Evolutionary conservation across 208 protist genomes (phyloP), one percentile per base, ranked within the genome.

Genomic region (Crithidia bombi): DNA sequence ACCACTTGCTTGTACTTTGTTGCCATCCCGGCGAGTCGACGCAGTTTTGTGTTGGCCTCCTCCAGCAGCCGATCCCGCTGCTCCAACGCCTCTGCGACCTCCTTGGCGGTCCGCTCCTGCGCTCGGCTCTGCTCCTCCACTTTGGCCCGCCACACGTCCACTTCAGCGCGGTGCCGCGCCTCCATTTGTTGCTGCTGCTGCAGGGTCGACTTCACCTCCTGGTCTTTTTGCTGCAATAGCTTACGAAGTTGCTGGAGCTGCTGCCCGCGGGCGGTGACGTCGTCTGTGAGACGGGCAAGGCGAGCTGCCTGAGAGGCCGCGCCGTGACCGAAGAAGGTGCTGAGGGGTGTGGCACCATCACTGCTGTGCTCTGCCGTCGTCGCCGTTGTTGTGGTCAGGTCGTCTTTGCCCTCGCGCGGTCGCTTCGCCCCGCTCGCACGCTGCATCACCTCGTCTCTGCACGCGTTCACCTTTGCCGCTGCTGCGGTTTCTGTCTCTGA

Each of bases 211-310:
- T 79, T 81, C 32, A 91, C 58, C 41, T 89, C 85, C 26, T 69
- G 69, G n/a, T 91, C 85, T 33, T 86, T 87, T 30, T 78, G 79
- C 21, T 86, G 77, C 10, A 93, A 64, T 10, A 87, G 74, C 43
- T 87, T 71, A 2, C 88, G 88, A 30, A 93, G 76, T 28, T 73
- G 73, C 25, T 75, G 73, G 1, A 93, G 70, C 58, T 89, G 85
- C 25, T 43, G 38, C 41, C 68, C 43, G 0, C 62, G 67, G 5
- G 49, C 50, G 17, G 70, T 59, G n/a, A 78, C 56, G 30, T 86
- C 80, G 3, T 73, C 75, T 2, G 36, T 67, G 36, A 84, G 70
- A 5, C 71, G 67, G n/a, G 73, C 63, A 12, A 82, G n/a, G 2
- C 67, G 74, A 15, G 62, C 74, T 5, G 49, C 26, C 51, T 83